Base-by-base conservation (phyloP, 768 basidiomycete genomes). In the Gelatoporia subvermispora region DNA sequence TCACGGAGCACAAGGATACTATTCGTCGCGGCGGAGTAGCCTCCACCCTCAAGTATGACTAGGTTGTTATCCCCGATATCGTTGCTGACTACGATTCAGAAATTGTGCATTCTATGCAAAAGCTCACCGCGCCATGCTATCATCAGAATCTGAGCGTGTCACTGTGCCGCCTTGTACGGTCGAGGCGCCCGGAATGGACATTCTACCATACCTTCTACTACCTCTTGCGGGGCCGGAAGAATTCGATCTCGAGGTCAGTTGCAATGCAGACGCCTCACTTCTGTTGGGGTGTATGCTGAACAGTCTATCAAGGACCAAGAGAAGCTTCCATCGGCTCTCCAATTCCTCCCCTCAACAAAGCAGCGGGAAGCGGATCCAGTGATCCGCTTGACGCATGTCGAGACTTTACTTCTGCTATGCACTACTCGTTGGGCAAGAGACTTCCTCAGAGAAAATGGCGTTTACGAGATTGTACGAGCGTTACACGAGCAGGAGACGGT, bases 151-250 rank as follows among this genome's bases (percentile, higher is more conserved):
- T 1, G 73, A 72, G 5, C 62, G 59, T 35, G 73, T 85, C 18
- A 56, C 78, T 13, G 73, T 86, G 4, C 75, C 79, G 3, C 81
- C 86, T 1, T 82, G 83, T 16, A 69, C 67, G n/a, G 57, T 60
- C 13, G 65, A 65, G 3, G 81, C 85, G 3, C 81, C 88, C 2
- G 93, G 93, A 4, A 81, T 97, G 31, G 86, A 93, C 65, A 79
- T 86, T 2, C 74, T 98, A 9, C 86, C 91, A 0, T 88, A 83
- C 60, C 73, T 99, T 10, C 75, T 99, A 3, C 77, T 94, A 0
- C 95, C 96, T 0, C 72, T 99, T 2, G 93, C 95, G 36, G 94
- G 95, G 5, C 87, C 93, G 1, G 96, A 98, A 66, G 96, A 98
- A 66, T 84, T 90, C 51, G 93, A 96, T 48, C 73, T 95, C 1